Conservation (phyloP, 2,329 filamentous ascomycete species). For the Calycina herbarum region DNA sequence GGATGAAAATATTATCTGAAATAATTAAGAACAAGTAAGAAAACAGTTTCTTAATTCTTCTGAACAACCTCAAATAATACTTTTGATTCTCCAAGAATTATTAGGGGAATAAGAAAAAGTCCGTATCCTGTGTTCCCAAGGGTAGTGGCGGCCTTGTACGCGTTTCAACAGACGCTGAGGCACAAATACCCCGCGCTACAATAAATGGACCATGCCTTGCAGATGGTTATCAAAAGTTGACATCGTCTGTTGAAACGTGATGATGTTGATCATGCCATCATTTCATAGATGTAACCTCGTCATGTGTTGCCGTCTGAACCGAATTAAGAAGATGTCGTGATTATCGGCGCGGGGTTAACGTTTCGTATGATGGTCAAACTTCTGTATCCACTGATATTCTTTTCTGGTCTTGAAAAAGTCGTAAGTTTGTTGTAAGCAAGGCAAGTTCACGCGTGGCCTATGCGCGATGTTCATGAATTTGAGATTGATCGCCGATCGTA, state of each 20-base stretch:
- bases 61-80: neutral
- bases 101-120: too few relatives aligned
- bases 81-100: too few relatives aligned
- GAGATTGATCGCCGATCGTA: slow-evolving; percentile 8
- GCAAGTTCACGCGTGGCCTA: slow-evolving; percentile 14
- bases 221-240: neutral
- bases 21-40: too few relatives aligned
- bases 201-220: neutral
- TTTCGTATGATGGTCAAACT: slow-evolving; percentile 14
- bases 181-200: slow-evolving; percentile 1
- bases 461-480: slow-evolving; percentile 1
- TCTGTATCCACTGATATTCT: slow-evolving; percentile 12
- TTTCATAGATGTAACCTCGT: neutral
- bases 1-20: neutral
- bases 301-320: neutral
- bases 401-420: slow-evolving; percentile 3
- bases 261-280: slow-evolving; percentile 5
- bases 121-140: too few relatives aligned
- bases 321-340: neutral
- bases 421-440: neutral
- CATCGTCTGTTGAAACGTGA: neutral
- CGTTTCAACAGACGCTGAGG: slow-evolving; percentile 1
- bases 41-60: neutral
- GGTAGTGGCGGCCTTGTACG: neutral
- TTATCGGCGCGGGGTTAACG: slow-evolving; percentile 9